Evolutionary conservation across 257 asterid genomes (phyloP), one percentile per base, ranked within the genome.

Genomic region (Penstemon newberryi): DNA sequence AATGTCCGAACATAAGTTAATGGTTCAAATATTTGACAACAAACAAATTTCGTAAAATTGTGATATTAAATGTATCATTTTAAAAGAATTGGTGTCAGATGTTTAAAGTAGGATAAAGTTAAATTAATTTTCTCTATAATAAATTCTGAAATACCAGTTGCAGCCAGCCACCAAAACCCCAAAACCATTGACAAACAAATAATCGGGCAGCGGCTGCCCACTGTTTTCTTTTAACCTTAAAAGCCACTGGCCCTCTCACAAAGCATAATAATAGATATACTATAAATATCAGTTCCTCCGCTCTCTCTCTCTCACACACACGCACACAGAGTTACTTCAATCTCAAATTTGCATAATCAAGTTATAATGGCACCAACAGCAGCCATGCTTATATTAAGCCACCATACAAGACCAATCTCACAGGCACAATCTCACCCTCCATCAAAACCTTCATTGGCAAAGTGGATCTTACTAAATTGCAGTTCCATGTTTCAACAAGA

Each of bases 281-380:
- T 15, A 10, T 36, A 41, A 40, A 58, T 58, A 37, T n/a, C n/a
- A n/a, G n/a, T 37, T 37, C 25, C 64, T 11, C 36, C 38, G 45
- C 7, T 59, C 40, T 4, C 18, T 38, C 47, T 10, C 46, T 9
- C 2, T 4, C 18, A 56, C 7, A 56, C 18, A 56, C 42, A 36
- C 18, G 0, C 18, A 15, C 18, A 15, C 18, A 15, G 0, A 15
- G 18, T 15, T 15, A 15, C 18, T 15, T 15, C 18, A 15, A 15
- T 15, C 18, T 18, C 61, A 3, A 37, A 33, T 18, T n/a, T 56
- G 13, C 39, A 44, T 36, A 54, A 55, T n/a, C 3, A 60, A 37
- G 18, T 15, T 15, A 15, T 38, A 50, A 80, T 80, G 84, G 77
- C 78, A 45, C 84, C 81, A 5, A 80, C 77, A 39, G 84, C 81